These are phyloP conservation scores for Lobosporangium transversale DNA, from an alignment of 192 early-diverging fungal genomes.

Conservation along the genomic window DNA sequence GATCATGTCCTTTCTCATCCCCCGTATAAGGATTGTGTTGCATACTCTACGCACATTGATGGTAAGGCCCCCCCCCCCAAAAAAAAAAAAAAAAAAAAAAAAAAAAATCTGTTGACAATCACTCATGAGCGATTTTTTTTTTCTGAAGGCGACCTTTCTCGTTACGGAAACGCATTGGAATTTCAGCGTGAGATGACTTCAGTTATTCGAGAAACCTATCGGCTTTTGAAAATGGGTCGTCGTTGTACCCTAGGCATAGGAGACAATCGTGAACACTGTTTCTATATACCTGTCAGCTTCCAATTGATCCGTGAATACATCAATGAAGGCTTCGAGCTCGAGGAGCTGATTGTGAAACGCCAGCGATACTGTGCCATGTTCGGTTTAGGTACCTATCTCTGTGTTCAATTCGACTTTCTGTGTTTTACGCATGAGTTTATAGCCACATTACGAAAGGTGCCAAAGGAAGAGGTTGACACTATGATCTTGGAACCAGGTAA, in stretches of 20 bases:
- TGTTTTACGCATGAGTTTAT: slow-evolving; percentile 96
- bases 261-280: slow-evolving; percentile 91
- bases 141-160: slow-evolving; percentile 73
- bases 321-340: slow-evolving; percentile 85
- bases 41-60: slow-evolving; percentile 86
- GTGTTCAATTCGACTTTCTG: slow-evolving; percentile 89
- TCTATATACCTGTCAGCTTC: slow-evolving; percentile 88
- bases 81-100: no score
- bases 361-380: slow-evolving; percentile 90
- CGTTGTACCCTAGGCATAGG: slow-evolving; percentile 91
- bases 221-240: slow-evolving; percentile 76
- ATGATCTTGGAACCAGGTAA: slow-evolving; percentile 62
- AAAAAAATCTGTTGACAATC: background rate
- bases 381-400: slow-evolving; percentile 88
- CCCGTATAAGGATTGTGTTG: slow-evolving; percentile 94
- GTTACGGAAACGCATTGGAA: slow-evolving; percentile 78
- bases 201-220: slow-evolving; percentile 75
- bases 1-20: slow-evolving; percentile 93
- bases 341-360: slow-evolving; percentile 89
- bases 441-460: slow-evolving; percentile 80
- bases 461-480: slow-evolving; percentile 57
- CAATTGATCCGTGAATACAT: slow-evolving; percentile 86
- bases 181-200: slow-evolving; percentile 80
- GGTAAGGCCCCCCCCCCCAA: slow-evolving; percentile 55
- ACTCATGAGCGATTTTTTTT: background rate